phyloP scores from a whole-genome alignment of 371 early-diverging fungal species.

The Mucor indicus region DNA sequence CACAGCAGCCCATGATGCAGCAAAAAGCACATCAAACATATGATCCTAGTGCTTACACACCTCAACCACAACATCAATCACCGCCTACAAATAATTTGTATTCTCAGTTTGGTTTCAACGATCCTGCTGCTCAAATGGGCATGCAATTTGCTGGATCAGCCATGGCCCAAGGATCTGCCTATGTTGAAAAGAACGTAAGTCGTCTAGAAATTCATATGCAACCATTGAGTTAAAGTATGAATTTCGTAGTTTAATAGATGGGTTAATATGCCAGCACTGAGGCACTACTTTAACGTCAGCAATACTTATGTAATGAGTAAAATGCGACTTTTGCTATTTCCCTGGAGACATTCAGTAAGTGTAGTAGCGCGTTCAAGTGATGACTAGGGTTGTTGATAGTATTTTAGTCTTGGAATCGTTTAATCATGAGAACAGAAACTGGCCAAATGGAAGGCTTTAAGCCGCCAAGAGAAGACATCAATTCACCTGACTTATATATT shows the following conservation, averaged over 20 bases:
- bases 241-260: conserved; percentile 75
- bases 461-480: conserved; percentile 88
- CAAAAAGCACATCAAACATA: conserved; percentile 31
- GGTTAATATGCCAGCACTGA: conserved; percentile 81
- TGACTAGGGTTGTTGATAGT: conserved; percentile 29
- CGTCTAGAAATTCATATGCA: not conserved
- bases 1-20: conserved; percentile 32
- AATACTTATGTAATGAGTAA: conserved; percentile 93
- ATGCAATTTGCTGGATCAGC: conserved; percentile 94
- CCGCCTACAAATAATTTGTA: conserved; percentile 30
- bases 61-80: conserved; percentile 19
- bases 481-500: conserved; percentile 98
- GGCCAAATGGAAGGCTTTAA: conserved; percentile 86
- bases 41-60: conserved; percentile 40
- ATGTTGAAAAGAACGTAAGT: conserved; percentile 90
- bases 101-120: conserved; percentile 56
- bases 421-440: conserved; percentile 74
- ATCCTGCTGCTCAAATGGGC: conserved; percentile 91
- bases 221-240: not conserved
- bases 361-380: conserved; percentile 48
- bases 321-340: conserved; percentile 86
- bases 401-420: conserved; percentile 75
- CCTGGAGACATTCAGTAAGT: conserved; percentile 87
- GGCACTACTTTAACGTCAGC: conserved; percentile 96
- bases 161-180: conserved; percentile 83